Base-by-base conservation (phyloP, 345 rosid species). In the Gossypioides kirkii region DNA sequence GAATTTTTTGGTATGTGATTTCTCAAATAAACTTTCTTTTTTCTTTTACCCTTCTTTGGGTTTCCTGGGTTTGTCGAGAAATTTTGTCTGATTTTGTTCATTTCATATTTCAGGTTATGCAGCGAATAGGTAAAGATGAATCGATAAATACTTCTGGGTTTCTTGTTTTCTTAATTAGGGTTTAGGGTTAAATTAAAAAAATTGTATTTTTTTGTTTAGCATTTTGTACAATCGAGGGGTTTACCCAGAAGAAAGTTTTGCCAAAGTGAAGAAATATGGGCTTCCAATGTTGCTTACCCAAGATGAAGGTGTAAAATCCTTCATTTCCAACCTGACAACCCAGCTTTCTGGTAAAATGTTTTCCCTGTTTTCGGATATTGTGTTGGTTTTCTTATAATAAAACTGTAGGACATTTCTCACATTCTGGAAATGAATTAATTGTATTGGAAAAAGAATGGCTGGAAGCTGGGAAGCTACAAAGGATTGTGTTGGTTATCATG, bases 141-240 rank as follows among this genome's bases (percentile, higher is more conserved):
- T 50, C 59, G 74, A 46, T 78, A 42, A 28, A 66, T 38, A 2
- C 10, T 73, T 71, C 7, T 3, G 4, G 61, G 13, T 55, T 26
- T 72, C 4, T 63, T 50, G 69, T 25, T 61, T 72, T 46, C 41
- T 50, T 64, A 25, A 11, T 78, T 20, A 49, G 6, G 6, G 5
- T 71, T n/a, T 52, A 52, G 56, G 23, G 55, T 52, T 52, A 17
- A 7, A 52, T 52, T 52, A 52, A 7, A 17, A 52, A 17, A 52
- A 32, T 0, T 5, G 17, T n/a, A 2, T 52, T 22, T 52, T 82
- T 81, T 78, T 80, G 70, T 58, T 71, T 74, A 95, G 97, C 87
- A 89, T 92, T 58, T 84, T 95, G n/a, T 95, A 91, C 80, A 92
- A 95, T 81, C 89, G 99, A 0, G 99, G 94, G 77, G 94, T 92